phyloP scores from a whole-genome alignment of 2,329 filamentous ascomycete species.

The Beauveria sp. region DNA sequence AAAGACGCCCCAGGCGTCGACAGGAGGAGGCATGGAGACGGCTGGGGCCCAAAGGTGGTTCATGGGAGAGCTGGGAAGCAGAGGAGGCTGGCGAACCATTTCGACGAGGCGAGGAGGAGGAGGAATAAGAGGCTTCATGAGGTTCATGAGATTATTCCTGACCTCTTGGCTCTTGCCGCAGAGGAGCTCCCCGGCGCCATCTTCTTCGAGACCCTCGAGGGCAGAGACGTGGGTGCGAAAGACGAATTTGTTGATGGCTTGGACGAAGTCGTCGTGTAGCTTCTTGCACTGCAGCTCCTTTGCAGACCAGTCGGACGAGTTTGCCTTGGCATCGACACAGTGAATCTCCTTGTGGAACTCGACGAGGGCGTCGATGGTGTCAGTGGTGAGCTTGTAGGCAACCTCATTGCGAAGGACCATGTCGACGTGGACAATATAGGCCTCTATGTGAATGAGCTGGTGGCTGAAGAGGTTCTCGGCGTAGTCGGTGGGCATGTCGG shows the following conservation, averaged over 20 bases:
- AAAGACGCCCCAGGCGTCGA: slow-evolving; percentile 85
- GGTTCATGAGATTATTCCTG: slow-evolving; percentile 72
- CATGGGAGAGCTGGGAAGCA: slow-evolving; percentile 75
- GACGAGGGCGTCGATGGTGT: slow-evolving; percentile 87
- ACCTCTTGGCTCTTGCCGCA: slow-evolving; percentile 89
- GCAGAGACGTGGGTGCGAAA: slow-evolving; percentile 83
- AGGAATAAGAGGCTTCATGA: slow-evolving; percentile 82
- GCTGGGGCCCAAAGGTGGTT: slow-evolving; percentile 71
- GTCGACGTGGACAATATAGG: slow-evolving; percentile 97
- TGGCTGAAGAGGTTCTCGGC: slow-evolving; percentile 88
- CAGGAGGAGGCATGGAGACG: slow-evolving; percentile 57
- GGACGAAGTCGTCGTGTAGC: slow-evolving; percentile 91
- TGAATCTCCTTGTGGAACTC: slow-evolving; percentile 96
- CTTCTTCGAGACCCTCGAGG: slow-evolving; percentile 92
- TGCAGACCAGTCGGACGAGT: slow-evolving; percentile 89
- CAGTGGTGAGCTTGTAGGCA: slow-evolving; percentile 91
- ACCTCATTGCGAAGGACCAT: slow-evolving; percentile 98
- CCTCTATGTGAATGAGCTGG: slow-evolving; percentile 86
- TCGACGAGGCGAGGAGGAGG: slow-evolving; percentile 84
- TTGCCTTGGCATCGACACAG: slow-evolving; percentile 81
- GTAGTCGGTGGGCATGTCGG: slow-evolving; percentile 75
- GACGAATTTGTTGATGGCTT: slow-evolving; percentile 95
- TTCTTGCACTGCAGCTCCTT: slow-evolving; percentile 97
- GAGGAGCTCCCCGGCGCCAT: slow-evolving; percentile 87
- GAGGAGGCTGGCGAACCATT: slow-evolving; percentile 74